These are phyloP conservation scores for Globisporangium emineosum DNA, from an alignment of 352 stramenopile genomes.

Conservation along the genomic window DNA sequence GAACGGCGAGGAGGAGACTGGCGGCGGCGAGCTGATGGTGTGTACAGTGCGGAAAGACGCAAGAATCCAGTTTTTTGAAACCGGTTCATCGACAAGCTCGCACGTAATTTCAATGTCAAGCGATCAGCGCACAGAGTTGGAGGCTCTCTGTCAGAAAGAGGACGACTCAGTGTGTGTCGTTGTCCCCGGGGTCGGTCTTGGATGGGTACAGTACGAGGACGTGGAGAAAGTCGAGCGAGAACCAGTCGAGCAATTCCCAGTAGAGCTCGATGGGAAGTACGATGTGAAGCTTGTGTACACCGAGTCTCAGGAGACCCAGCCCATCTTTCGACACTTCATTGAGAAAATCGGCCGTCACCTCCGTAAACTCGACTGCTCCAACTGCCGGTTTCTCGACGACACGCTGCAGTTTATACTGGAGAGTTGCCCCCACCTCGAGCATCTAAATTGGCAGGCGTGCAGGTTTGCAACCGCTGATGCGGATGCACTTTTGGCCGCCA, in stretches of 20 bases:
- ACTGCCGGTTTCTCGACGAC: not conserved
- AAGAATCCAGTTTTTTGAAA: not conserved
- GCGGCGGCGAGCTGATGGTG: not conserved
- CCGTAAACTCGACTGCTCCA: not conserved
- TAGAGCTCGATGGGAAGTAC: not conserved
- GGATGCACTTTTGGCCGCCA: not conserved
- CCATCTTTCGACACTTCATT: not conserved
- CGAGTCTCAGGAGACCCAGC: not conserved
- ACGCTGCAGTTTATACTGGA: not conserved
- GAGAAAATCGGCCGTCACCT: not conserved
- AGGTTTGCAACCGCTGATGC: not conserved
- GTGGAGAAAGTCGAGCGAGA: constrained; percentile 1
- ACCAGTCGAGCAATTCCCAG: not conserved
- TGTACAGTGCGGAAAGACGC: not conserved
- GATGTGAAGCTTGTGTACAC: not conserved
- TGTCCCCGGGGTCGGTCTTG: not conserved
- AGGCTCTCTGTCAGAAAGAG: not conserved
- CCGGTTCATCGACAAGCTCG: not conserved
- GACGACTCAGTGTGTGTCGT: constrained; percentile 5
- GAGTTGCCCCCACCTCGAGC: not conserved
- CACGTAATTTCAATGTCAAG: not conserved
- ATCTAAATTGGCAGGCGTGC: constrained; percentile 4
- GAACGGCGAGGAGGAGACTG: not conserved
- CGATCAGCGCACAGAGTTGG: not conserved
- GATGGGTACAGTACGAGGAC: not conserved